These are phyloP conservation scores for Neofusicoccum sp. DNA, from an alignment of 2,329 filamentous ascomycete species.

Conservation along the genomic window DNA sequence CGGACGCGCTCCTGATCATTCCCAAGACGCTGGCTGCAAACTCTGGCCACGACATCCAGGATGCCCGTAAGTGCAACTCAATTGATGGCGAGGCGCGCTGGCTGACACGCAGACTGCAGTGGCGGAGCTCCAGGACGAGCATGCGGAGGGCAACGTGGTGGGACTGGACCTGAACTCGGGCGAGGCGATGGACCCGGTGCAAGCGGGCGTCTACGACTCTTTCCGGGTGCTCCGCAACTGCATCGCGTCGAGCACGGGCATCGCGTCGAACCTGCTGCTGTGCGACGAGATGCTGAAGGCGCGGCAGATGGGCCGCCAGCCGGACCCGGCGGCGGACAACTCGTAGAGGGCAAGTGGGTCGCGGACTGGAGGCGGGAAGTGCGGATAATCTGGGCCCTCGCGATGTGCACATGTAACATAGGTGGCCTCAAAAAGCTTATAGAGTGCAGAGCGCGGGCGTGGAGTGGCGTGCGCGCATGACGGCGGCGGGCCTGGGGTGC, in stretches of 20 bases:
- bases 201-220: conserved; percentile 92
- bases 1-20: conserved; percentile 90
- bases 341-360: conserved; percentile 10
- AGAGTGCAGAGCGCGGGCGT: neutral
- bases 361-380: neutral
- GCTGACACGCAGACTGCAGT: conserved; percentile 52
- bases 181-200: conserved; percentile 89
- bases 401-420: conserved; percentile 14
- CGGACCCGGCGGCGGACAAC: conserved; percentile 29
- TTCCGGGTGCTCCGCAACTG: conserved; percentile 93
- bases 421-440: conserved; percentile 15
- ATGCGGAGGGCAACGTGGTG: conserved; percentile 77
- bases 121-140: conserved; percentile 81
- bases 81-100: conserved; percentile 7
- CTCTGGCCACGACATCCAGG: conserved; percentile 93
- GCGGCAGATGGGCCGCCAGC: conserved; percentile 71
- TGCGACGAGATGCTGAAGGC: conserved; percentile 98
- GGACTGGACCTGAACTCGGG: conserved; percentile 85
- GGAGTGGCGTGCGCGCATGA: conserved; percentile 10
- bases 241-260: conserved; percentile 89
- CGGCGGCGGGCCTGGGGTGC: neutral
- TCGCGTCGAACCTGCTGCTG: conserved; percentile 89
- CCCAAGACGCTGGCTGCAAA: conserved; percentile 97
- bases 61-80: conserved; percentile 67
- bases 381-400: conserved; percentile 10